Conservation (phyloP, 2,329 filamentous ascomycete genomes). For the Colletotrichum sp. region DNA sequence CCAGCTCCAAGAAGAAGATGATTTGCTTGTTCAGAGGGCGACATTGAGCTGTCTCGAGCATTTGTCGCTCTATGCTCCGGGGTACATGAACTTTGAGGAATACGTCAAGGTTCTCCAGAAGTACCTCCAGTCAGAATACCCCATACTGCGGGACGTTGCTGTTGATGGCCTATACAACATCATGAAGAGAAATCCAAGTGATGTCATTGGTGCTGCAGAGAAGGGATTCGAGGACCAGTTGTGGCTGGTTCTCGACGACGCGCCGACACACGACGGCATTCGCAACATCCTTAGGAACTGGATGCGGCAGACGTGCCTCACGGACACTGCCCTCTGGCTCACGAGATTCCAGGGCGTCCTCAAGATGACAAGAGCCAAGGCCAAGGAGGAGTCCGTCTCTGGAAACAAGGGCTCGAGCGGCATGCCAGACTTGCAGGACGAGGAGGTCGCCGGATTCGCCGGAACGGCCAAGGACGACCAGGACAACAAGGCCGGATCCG, state of each 20-base stretch:
- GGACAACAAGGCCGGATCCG: conserved; percentile 53
- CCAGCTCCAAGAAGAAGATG: conserved; percentile 74
- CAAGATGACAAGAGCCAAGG: conserved; percentile 80
- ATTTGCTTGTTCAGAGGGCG: conserved; percentile 73
- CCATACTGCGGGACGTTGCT: conserved; percentile 77
- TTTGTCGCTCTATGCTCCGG: conserved; percentile 88
- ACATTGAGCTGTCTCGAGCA: conserved; percentile 88
- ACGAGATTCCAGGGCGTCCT: conserved; percentile 86
- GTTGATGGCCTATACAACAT: conserved; percentile 90
- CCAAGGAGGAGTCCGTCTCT: conserved; percentile 55
- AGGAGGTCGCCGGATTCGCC: conserved; percentile 93
- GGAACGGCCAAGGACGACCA: conserved; percentile 61
- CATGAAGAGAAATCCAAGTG: conserved; percentile 89
- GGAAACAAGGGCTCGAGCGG: conserved; percentile 48
- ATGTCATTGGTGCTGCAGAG: conserved; percentile 78
- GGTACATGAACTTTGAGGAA: conserved; percentile 80
- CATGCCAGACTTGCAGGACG: conserved; percentile 85
- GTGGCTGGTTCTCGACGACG: conserved; percentile 85
- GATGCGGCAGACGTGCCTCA: conserved; percentile 87
- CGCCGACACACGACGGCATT: conserved; percentile 79
- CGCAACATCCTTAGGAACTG: conserved; percentile 89
- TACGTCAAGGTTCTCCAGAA: conserved; percentile 86
- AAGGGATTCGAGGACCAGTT: conserved; percentile 86
- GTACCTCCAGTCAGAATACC: conserved; percentile 73
- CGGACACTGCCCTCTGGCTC: conserved; percentile 84